These are phyloP conservation scores for Ophiocordyceps sinensis DNA, from an alignment of 2,329 filamentous ascomycete genomes.

Conservation along the genomic window DNA sequence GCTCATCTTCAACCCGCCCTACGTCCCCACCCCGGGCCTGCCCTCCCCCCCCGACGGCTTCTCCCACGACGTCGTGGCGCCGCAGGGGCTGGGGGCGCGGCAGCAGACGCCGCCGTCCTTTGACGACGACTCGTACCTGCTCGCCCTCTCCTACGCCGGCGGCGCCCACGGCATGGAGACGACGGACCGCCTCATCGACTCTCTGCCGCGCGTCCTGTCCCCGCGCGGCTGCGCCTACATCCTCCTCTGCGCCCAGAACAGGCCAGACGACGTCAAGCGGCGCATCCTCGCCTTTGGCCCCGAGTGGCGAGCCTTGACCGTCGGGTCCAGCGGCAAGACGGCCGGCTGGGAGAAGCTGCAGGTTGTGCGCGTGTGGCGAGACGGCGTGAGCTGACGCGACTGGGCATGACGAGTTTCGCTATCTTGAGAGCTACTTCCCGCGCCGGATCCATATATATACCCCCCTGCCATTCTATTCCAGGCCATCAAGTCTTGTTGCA, in stretches of 20 bases:
- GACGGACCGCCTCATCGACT: constrained; percentile 62
- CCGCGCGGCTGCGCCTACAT: constrained; percentile 71
- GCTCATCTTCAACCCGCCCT: constrained; percentile 91
- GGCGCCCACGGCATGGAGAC: constrained; percentile 88
- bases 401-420: constrained; percentile 2
- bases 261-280: constrained; percentile 57
- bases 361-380: constrained; percentile 73
- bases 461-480: not conserved
- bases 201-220: constrained; percentile 50
- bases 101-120: constrained; percentile 32
- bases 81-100: too few species aligned
- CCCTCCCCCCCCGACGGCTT: constrained; percentile 34
- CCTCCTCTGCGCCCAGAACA: constrained; percentile 81
- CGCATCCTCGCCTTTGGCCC: constrained; percentile 37
- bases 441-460: not conserved
- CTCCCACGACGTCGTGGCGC: constrained; percentile 8
- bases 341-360: constrained; percentile 92
- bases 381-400: constrained; percentile 6
- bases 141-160: constrained; percentile 79
- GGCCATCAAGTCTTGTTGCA: not conserved
- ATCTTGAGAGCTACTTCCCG: not conserved
- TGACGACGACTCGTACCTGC: constrained; percentile 68
- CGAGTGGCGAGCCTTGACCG: constrained; percentile 61
- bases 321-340: constrained; percentile 69
- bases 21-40: constrained; percentile 72